Percentiles rank a stretch among this genome's conserved stretches.
Evolutionary conservation across 2,329 filamentous ascomycete species (phyloP).

Genomic region (Talaromyces amestolkiae): DNA sequence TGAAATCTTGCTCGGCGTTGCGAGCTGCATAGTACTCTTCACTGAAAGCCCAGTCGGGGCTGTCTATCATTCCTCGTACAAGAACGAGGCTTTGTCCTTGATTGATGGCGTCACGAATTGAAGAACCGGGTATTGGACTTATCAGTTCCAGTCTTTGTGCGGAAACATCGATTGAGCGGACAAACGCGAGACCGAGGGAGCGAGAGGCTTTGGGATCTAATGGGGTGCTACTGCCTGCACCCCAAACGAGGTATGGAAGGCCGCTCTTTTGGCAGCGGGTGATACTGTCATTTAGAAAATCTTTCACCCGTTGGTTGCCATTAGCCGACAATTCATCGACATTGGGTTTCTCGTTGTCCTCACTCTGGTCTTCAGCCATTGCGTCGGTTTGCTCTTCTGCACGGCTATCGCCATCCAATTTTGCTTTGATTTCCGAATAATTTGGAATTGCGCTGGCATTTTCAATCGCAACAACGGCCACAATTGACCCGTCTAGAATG

Average conservation of each 20-base stretch:
- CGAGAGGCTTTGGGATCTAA: conserved; percentile 49
- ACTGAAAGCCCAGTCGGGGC: conserved; percentile 46
- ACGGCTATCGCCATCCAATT: conserved; percentile 13
- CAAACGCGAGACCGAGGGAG: conserved; percentile 51
- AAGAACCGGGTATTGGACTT: conserved; percentile 45
- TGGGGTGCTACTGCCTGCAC: conserved; percentile 41
- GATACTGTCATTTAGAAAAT: conserved; percentile 27
- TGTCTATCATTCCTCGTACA: conserved; percentile 48
- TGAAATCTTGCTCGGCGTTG: conserved; percentile 36
- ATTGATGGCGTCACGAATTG: conserved; percentile 32
- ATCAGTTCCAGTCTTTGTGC: conserved; percentile 46
- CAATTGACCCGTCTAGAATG: conserved; percentile 53
- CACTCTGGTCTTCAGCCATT: not conserved
- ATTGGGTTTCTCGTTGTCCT: conserved; percentile 20
- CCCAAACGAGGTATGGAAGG: conserved; percentile 52
- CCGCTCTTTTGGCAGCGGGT: conserved; percentile 42
- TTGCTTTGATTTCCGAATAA: conserved; percentile 5
- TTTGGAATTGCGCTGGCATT: conserved; percentile 34
- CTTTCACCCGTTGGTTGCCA: conserved; percentile 11
- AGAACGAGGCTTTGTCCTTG: conserved; percentile 45
- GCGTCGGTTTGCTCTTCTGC: conserved; percentile 4
- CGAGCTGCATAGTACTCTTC: conserved; percentile 44
- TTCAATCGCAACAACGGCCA: conserved; percentile 54
- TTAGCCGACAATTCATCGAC: conserved; percentile 23
- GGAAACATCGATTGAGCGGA: conserved; percentile 42